Percentiles rank a stretch among this genome's conserved stretches.
Conservation (phyloP, 192 early-diverging fungal genomes). For the Coemansia sp. region DNA sequence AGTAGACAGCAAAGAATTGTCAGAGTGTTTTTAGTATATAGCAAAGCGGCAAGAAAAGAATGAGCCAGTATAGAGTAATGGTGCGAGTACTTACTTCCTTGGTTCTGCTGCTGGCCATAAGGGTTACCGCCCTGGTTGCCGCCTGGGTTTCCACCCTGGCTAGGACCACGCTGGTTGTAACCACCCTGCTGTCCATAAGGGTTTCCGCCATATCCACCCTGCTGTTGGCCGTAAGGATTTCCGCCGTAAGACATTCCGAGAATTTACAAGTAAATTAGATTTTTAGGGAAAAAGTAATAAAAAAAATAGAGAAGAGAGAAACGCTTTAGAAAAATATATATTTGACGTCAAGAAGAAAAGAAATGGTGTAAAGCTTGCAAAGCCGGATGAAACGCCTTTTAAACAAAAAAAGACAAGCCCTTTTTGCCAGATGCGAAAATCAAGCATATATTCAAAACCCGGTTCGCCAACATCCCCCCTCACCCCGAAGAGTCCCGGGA, state of each 20-base stretch:
- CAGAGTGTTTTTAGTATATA: background rate
- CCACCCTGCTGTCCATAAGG: no score
- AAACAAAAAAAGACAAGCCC: background rate
- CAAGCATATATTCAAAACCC: no score
- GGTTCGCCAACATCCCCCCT: no score
- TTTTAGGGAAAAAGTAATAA: background rate
- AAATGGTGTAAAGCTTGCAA: background rate
- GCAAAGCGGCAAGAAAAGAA: no score
- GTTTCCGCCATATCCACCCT: constrained; percentile 5
- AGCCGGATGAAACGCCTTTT: background rate
- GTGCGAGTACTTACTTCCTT: no score
- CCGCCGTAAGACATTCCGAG: constrained; percentile 34
- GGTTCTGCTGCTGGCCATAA: constrained; percentile 5
- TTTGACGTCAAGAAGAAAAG: background rate
- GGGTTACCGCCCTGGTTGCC: no score
- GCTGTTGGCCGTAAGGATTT: constrained; percentile 8
- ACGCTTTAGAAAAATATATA: background rate
- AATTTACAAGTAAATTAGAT: background rate
- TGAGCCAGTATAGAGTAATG: no score
- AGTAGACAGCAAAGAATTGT: no score
- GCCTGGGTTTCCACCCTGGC: no score
- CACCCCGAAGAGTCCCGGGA: no score
- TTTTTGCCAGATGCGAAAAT: no score
- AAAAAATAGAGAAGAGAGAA: constrained; percentile 1
- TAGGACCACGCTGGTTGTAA: no score